Conservation (phyloP, 2,329 filamentous ascomycete genomes). For the Phaeosphaeriaceae sp. region DNA sequence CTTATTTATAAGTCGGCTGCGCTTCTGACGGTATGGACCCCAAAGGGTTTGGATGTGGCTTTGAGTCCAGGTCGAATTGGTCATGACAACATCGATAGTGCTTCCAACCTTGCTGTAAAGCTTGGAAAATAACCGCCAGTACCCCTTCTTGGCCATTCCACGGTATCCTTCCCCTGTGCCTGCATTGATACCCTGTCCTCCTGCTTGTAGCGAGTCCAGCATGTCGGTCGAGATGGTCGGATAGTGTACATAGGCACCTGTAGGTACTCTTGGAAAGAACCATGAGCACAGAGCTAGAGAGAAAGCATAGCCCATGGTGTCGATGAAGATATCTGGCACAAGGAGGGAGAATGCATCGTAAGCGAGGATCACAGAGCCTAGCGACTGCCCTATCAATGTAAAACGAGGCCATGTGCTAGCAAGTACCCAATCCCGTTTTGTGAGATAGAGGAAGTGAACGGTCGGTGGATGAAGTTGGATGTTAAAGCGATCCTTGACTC, state of each 20-base stretch:
- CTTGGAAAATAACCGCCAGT: slow-evolving; percentile 85
- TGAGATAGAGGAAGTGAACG: slow-evolving; percentile 87
- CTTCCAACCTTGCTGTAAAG: slow-evolving; percentile 84
- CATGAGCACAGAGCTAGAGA: slow-evolving; percentile 80
- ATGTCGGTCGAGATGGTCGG: slow-evolving; percentile 98
- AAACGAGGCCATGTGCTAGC: slow-evolving; percentile 88
- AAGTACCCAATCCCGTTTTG: slow-evolving; percentile 84
- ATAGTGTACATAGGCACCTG: slow-evolving; percentile 95
- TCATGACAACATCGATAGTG: slow-evolving; percentile 92
- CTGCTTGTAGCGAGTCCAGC: slow-evolving; percentile 72
- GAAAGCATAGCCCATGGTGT: slow-evolving; percentile 99
- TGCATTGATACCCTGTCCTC: slow-evolving; percentile 77
- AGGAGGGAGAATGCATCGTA: slow-evolving; percentile 93
- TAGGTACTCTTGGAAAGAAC: slow-evolving; percentile 80
- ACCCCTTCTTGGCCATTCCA: slow-evolving; percentile 75
- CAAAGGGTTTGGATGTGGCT: slow-evolving; percentile 77
- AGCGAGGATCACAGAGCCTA: slow-evolving; percentile 85
- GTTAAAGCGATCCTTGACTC: slow-evolving; percentile 85
- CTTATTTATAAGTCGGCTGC: slow-evolving; percentile 57
- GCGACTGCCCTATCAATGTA: slow-evolving; percentile 89
- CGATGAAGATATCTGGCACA: slow-evolving; percentile 91
- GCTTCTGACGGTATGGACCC: slow-evolving; percentile 58
- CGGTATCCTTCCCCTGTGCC: slow-evolving; percentile 76
- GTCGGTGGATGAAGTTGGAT: slow-evolving; percentile 85
- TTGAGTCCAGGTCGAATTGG: slow-evolving; percentile 95